Evolutionary conservation across 2,329 filamentous ascomycete genomes (phyloP), one percentile per base, ranked within the genome.

Genomic region (Monilinia fructicola): DNA sequence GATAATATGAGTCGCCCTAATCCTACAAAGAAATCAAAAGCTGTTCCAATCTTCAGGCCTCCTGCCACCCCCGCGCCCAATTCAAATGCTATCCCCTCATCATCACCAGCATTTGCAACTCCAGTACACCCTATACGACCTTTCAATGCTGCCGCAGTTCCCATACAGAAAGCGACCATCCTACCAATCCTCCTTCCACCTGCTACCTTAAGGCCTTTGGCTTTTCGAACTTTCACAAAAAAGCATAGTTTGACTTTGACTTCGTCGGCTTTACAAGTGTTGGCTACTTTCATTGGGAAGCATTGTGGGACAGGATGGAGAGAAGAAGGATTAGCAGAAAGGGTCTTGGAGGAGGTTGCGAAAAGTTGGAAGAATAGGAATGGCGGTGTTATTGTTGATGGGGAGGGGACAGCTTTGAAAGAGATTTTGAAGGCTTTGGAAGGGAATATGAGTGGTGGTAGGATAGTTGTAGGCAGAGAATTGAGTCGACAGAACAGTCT

Each of bases 281-380:
- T 99, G 42, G 93, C 95, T 26, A 84, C 86, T 1, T 99, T 99
- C 77, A 90, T 99, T 64, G 96, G 95, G 14, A 89, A 91, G 72
- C 90, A 97, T 78, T 99, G 95, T 77, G 95, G 95, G 44, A 93
- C 93, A 67, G 92, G 89, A 88, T 99, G 95, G 95, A 87, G 94
- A 73, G 93, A 98, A 80, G 93, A 96, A 77, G 94, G 96, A 0
- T 82, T 97, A 42, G 95, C 93, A 3, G 96, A 99, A 78, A 90
- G 89, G 71, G 92, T 97, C 16, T 80, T 99, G 46, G 95, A 99
- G 74, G 95, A 98, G 78, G 87, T 93, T 10, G 93, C 95, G 1
- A 90, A 91, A 77, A 86, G 86, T 72, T 99, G 95, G 96, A 98
- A 97, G 81, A 91, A 89, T 71, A 84, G 90, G 68, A 93, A 91